Evolutionary conservation across 1,284 basidiomycete species (phyloP).

Genomic region (Entoloma clypeatum): DNA sequence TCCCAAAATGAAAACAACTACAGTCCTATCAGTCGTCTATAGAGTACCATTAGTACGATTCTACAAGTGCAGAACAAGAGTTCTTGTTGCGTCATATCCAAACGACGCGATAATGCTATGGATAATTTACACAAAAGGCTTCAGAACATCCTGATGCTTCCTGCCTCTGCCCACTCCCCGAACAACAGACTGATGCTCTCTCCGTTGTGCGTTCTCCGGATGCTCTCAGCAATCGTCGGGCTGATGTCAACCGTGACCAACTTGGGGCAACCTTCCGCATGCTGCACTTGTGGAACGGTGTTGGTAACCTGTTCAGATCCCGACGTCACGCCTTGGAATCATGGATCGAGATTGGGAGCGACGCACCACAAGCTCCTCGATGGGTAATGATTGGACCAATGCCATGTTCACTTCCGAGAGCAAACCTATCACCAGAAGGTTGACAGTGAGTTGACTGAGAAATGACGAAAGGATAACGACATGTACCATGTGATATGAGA

Average conservation of each 20-base stretch:
- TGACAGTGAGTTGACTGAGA: slow-evolving; percentile 9
- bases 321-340: not conserved
- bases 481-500: slow-evolving; percentile 86
- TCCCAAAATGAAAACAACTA: too few relatives aligned
- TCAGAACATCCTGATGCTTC: slow-evolving; percentile 39
- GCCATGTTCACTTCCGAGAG: slow-evolving; percentile 84
- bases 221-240: slow-evolving; percentile 91
- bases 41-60: too few relatives aligned
- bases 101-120: too few relatives aligned
- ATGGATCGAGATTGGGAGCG: slow-evolving; percentile 4
- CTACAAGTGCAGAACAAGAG: too few relatives aligned
- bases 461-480: slow-evolving; percentile 3
- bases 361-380: slow-evolving; percentile 85
- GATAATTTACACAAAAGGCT: too few relatives aligned
- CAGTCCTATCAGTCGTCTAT: too few relatives aligned
- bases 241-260: slow-evolving; percentile 82
- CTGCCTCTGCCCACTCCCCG: slow-evolving; percentile 65
- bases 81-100: too few relatives aligned
- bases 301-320: slow-evolving; percentile 36
- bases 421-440: slow-evolving; percentile 53
- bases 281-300: slow-evolving; percentile 42
- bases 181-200: slow-evolving; percentile 85
- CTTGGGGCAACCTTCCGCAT: slow-evolving; percentile 53
- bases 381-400: slow-evolving; percentile 72
- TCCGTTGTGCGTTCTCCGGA: slow-evolving; percentile 95